These are phyloP conservation scores for Trichoderma polysporum DNA, from an alignment of 2,329 filamentous ascomycete species.

Conservation along the genomic window DNA sequence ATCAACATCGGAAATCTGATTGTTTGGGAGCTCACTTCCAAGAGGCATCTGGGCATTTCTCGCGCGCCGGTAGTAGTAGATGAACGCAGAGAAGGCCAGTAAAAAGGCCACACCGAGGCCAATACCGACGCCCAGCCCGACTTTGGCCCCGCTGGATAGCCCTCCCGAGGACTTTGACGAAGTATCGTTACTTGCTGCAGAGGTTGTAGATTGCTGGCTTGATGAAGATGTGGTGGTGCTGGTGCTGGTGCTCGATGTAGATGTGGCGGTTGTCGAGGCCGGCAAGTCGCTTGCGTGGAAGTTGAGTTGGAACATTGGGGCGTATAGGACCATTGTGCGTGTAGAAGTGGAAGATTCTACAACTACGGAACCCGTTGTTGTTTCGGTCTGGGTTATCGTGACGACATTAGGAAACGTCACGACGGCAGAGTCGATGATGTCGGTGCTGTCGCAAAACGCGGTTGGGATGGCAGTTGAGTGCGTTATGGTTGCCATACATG, in stretches of 20 bases:
- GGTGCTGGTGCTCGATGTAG: background rate
- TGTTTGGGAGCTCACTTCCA: background rate
- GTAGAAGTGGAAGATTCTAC: background rate
- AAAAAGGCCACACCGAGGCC: constrained; percentile 17
- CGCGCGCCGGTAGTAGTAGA: constrained; percentile 17
- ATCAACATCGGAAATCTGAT: background rate
- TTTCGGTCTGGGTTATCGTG: background rate
- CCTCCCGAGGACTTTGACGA: background rate
- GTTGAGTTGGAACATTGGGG: constrained; percentile 35
- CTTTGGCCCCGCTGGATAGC: constrained; percentile 24
- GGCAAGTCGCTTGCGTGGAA: constrained; percentile 28
- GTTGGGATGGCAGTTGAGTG: background rate
- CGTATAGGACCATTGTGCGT: constrained; percentile 25
- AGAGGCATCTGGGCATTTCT: background rate
- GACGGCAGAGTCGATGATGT: background rate
- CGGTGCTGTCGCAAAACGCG: background rate
- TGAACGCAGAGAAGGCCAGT: constrained; percentile 8
- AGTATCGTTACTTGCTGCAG: background rate
- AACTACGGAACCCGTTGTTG: background rate
- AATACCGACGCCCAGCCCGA: constrained; percentile 24
- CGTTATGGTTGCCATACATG: constrained; percentile 14
- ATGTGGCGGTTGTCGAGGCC: constrained; percentile 17
- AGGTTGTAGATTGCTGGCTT: background rate
- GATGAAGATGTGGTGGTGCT: background rate
- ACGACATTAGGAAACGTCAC: constrained; percentile 4